Conservation (phyloP, 2,329 filamentous ascomycete species). For the Rhytidhysteron rufulum region DNA sequence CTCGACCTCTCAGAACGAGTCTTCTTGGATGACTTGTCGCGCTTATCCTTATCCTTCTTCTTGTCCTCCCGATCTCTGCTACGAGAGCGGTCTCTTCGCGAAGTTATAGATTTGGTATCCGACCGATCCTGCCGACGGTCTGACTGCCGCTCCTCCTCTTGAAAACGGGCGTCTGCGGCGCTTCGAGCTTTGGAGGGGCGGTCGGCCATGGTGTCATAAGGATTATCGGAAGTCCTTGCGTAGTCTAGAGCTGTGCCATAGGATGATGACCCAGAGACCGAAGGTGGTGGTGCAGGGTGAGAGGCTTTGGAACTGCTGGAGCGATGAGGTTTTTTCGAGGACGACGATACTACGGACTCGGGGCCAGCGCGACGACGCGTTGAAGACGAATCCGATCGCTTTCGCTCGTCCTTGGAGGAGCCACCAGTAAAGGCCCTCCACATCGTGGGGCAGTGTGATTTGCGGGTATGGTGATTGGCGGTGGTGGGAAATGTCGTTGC, state of each 20-base stretch:
- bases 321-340: conserved; percentile 21
- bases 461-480: conserved; percentile 5
- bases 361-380: conserved; percentile 25
- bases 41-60: conserved; percentile 22
- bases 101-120: conserved; percentile 26
- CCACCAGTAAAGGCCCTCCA: conserved; percentile 35
- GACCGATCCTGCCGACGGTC: conserved; percentile 24
- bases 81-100: conserved; percentile 23
- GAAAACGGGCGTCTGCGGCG: conserved; percentile 31
- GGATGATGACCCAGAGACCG: conserved; percentile 31
- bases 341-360: conserved; percentile 33
- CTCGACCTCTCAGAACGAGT: conserved; percentile 25
- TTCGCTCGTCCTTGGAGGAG: conserved; percentile 28
- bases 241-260: conserved; percentile 34
- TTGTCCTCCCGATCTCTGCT: conserved; percentile 31
- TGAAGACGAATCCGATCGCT: conserved; percentile 18
- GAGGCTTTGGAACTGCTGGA: conserved; percentile 13
- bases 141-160: conserved; percentile 23
- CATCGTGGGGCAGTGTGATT: conserved; percentile 23
- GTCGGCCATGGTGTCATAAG: conserved; percentile 19
- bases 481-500: conserved; percentile 7
- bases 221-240: conserved; percentile 13
- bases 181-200: conserved; percentile 24
- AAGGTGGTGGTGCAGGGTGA: conserved; percentile 20
- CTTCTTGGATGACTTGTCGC: conserved; percentile 20